A percentile compares a stretch with the other conserved stretches of the same genome.
phyloP scores from a whole-genome alignment of 805 yeast species.

The Lachancea dasiensis region DNA sequence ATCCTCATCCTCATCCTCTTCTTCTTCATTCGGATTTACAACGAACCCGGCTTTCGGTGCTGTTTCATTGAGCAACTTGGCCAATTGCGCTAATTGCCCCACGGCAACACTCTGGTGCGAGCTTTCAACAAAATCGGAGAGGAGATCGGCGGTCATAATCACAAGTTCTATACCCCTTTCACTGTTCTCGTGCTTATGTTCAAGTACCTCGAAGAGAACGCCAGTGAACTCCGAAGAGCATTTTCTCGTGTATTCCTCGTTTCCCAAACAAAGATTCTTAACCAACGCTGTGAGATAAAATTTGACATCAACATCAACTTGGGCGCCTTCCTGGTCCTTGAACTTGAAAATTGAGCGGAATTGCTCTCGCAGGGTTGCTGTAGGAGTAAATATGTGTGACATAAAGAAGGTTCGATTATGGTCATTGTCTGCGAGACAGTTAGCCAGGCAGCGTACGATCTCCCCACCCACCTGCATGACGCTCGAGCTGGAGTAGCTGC shows the following conservation, averaged over 20 bases:
- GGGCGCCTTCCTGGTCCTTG: slow-evolving; percentile 4
- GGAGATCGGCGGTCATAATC: slow-evolving; percentile 14
- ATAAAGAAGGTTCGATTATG: slow-evolving; percentile 20
- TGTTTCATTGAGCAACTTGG: slow-evolving; percentile 2
- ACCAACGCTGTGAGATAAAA: slow-evolving; percentile 23
- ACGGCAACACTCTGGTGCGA: slow-evolving; percentile 7
- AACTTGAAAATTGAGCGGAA: slow-evolving; percentile 16
- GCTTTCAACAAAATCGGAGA: slow-evolving; percentile 17
- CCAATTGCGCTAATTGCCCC: slow-evolving; percentile 13
- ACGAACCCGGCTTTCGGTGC: slow-evolving; percentile 4
- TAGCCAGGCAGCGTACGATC: slow-evolving; percentile 31
- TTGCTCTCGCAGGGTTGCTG: not conserved
- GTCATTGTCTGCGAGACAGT: slow-evolving; percentile 30
- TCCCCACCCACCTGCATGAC: slow-evolving; percentile 23
- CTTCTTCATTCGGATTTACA: slow-evolving; percentile 12
- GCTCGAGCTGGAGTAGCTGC: not conserved
- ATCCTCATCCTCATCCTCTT: slow-evolving; percentile 18
- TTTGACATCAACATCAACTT: slow-evolving; percentile 10
- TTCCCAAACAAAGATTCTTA: slow-evolving; percentile 27
- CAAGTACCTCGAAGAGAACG: slow-evolving; percentile 17
- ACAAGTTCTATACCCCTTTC: slow-evolving; percentile 2
- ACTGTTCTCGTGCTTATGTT: not conserved
- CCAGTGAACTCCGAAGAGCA: slow-evolving; percentile 14
- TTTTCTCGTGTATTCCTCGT: slow-evolving; percentile 14
- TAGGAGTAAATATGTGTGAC: not conserved